Base-by-base conservation (phyloP, 1,284 basidiomycete species). In the Cerrena zonata region DNA sequence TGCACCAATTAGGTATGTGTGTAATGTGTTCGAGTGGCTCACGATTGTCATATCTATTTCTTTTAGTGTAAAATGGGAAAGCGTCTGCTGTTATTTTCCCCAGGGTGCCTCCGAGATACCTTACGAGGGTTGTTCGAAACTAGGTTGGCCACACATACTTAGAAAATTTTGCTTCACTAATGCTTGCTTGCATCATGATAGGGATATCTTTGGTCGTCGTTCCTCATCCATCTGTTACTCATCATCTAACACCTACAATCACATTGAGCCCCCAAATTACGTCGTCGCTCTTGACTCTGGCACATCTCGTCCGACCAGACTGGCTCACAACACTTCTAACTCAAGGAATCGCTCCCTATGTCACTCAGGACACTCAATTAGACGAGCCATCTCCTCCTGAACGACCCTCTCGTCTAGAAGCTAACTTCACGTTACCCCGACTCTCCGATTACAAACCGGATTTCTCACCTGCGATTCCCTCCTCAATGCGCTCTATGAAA, bases 251-350 rank as follows among this genome's bases (percentile, higher is more conserved):
- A 2, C 58, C 77, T 2, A 73, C 72, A 23, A 78, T 75, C 52
- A 62, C 70, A 7, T 68, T 78, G n/a, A 76, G 70, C 10, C 65
- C 78, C 1, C 53, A 69, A 0, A 65, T 80, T 26, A 78, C 77
- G 0, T 65, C 73, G 0, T 85, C 86, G 13, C 70, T 88, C 18
- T 64, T 86, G 10, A 74, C 74, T 11, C 69, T 73, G 0, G 71
- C 75, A 11, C 72, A 76, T 13, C 71, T 87, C 37, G 82, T 83
- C 30, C 84, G 73, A 52, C 70, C 73, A 0, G 80, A 82, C 44
- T 88, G 86, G 85, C 64, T 88, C 24, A 62, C 65, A 4, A 78
- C 86, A 48, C 58, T 85, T 19, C 56, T 86, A 26, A 71, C 72
- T 1, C 65, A 79, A 0, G 80, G 78, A 5, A 62, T 58, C 2